Evolutionary conservation across 2,329 filamentous ascomycete genomes (phyloP).

Genomic region (Hymenoscyphus salicellus): DNA sequence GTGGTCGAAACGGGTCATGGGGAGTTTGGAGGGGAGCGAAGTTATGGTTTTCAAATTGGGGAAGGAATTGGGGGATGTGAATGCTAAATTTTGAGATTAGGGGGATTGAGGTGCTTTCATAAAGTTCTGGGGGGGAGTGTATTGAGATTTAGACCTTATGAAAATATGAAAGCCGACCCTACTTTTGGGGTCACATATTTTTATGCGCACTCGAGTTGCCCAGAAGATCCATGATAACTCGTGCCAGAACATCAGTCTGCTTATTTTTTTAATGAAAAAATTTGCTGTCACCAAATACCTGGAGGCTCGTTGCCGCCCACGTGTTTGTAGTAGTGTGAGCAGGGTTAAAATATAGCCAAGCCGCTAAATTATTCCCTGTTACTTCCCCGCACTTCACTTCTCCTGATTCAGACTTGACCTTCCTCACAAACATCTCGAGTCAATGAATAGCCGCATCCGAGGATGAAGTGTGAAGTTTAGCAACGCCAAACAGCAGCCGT

Average conservation of each 20-base stretch:
- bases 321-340: too few relatives aligned
- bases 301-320: too few relatives aligned
- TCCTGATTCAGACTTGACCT: neutral
- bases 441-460: neutral
- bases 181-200: too few relatives aligned
- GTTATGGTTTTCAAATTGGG: conserved; percentile 12
- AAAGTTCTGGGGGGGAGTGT: too few relatives aligned
- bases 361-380: neutral
- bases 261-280: too few relatives aligned
- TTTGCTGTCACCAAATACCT: too few relatives aligned
- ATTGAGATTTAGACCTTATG: neutral
- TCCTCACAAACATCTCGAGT: neutral
- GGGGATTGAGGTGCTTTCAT: neutral
- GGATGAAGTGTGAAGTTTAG: too few relatives aligned
- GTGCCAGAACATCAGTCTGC: too few relatives aligned
- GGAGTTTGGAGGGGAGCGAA: conserved; percentile 8
- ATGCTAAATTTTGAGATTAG: conserved; percentile 3
- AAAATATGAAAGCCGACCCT: too few relatives aligned
- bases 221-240: too few relatives aligned
- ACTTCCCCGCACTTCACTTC: neutral
- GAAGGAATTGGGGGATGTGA: conserved; percentile 9
- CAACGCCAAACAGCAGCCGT: too few relatives aligned
- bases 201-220: too few relatives aligned
- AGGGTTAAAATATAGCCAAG: neutral
- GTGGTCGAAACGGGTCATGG: conserved; percentile 16